These are phyloP conservation scores for Sporothrix humicola DNA, from an alignment of 2,329 filamentous ascomycete species.

Conservation along the genomic window DNA sequence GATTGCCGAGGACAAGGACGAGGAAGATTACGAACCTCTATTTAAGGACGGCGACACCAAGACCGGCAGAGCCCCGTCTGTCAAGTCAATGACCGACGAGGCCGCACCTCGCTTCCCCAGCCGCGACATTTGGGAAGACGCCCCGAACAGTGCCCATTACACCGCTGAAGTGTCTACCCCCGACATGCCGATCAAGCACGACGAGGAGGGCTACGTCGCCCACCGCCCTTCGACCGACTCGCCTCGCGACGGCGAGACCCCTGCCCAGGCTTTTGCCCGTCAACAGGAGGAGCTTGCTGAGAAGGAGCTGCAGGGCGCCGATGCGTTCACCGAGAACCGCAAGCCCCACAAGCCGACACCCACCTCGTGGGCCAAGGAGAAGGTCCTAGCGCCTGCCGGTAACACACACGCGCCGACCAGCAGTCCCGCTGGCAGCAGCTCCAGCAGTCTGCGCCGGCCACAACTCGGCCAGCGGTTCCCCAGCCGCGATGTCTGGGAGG, in stretches of 20 bases:
- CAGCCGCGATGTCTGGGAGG: conserved; percentile 93
- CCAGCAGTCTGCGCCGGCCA: conserved; percentile 52
- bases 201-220: conserved; percentile 41
- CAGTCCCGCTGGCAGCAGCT: conserved; percentile 39
- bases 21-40: conserved; percentile 92
- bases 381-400: conserved; percentile 42
- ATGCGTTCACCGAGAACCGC: conserved; percentile 43
- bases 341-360: conserved; percentile 55
- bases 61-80: conserved; percentile 45
- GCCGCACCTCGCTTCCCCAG: conserved; percentile 80
- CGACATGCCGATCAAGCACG: conserved; percentile 54
- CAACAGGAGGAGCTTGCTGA: conserved; percentile 70
- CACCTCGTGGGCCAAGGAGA: conserved; percentile 52
- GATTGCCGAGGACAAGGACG: conserved; percentile 73
- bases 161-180: conserved; percentile 85
- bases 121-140: conserved; percentile 96
- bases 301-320: conserved; percentile 43
- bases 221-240: conserved; percentile 42
- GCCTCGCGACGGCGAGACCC: conserved; percentile 56
- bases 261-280: conserved; percentile 69
- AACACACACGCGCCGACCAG: not conserved
- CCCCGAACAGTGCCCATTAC: conserved; percentile 80
- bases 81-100: conserved; percentile 53
- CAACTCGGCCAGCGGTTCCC: conserved; percentile 73
- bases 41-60: conserved; percentile 76